Evolutionary conservation across 2,329 filamentous ascomycete species (phyloP).

Genomic region (Pyrenochaeta sp.): DNA sequence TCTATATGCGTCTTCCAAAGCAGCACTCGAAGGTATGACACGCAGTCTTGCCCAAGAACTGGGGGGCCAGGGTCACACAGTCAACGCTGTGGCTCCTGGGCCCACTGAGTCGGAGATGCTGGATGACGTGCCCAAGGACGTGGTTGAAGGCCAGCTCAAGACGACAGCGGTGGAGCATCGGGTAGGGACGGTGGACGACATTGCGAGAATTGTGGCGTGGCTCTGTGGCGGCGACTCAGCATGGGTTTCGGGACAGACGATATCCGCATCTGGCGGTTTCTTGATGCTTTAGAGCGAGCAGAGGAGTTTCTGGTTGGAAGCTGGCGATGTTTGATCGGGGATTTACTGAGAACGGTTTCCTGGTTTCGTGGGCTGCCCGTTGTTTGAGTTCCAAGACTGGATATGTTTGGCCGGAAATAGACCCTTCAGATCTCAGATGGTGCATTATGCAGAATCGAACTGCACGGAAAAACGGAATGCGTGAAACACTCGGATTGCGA

Average conservation of each 20-base stretch:
- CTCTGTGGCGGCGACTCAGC: slow-evolving; percentile 58
- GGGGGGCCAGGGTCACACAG: slow-evolving; percentile 63
- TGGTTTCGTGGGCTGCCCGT: slow-evolving; percentile 22
- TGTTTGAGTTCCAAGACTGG: slow-evolving; percentile 35
- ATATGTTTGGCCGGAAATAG: slow-evolving; percentile 35
- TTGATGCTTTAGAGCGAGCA: slow-evolving; percentile 33
- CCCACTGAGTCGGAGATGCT: slow-evolving; percentile 67
- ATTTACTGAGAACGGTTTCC: slow-evolving; percentile 8
- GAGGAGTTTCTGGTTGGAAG: too few relatives aligned
- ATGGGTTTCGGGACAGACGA: slow-evolving; percentile 60
- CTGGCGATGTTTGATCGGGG: slow-evolving; percentile 17
- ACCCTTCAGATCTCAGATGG: slow-evolving; percentile 9
- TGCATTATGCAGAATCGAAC: background rate
- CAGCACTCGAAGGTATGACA: slow-evolving; percentile 67
- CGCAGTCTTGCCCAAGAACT: slow-evolving; percentile 66
- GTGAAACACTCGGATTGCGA: too few relatives aligned
- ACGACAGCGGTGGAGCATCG: slow-evolving; percentile 61
- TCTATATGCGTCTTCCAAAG: slow-evolving; percentile 65
- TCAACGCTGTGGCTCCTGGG: slow-evolving; percentile 67
- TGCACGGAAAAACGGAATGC: too few relatives aligned
- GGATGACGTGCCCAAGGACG: slow-evolving; percentile 58
- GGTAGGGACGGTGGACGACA: slow-evolving; percentile 60
- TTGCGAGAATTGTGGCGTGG: slow-evolving; percentile 64
- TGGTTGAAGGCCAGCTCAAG: slow-evolving; percentile 59
- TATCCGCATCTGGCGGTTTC: slow-evolving; percentile 63